Percentiles rank a stretch among this genome's conserved stretches.
phyloP scores from a whole-genome alignment of 139 green algal genomes.

The Ettlia oleoabundans region DNA sequence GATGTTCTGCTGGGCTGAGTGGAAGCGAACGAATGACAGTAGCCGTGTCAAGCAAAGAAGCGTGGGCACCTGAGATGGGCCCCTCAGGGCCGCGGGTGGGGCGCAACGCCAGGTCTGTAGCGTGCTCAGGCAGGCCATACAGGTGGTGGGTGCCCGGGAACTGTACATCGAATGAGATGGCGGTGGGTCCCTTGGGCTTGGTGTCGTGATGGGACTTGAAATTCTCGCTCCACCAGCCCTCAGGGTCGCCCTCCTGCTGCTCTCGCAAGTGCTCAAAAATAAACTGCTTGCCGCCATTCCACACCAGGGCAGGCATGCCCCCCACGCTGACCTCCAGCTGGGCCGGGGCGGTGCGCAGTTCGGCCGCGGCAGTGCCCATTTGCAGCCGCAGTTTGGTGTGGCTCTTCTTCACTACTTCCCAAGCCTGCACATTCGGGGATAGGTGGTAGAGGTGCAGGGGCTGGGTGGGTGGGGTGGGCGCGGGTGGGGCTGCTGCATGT shows the following conservation, averaged over 20 bases:
- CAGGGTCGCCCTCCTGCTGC: slow-evolving; percentile 80
- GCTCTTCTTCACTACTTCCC: slow-evolving; percentile 39
- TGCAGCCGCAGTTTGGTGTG: slow-evolving; percentile 35
- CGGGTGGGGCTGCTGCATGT: too few relatives aligned
- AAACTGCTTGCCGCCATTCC: slow-evolving; percentile 87
- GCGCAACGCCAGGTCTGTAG: slow-evolving; percentile 75
- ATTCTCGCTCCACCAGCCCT: slow-evolving; percentile 90
- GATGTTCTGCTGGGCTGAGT: too few relatives aligned
- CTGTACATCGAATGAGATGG: slow-evolving; percentile 90
- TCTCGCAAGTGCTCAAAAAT: slow-evolving; percentile 84
- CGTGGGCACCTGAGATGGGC: neutral
- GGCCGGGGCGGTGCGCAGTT: slow-evolving; percentile 66
- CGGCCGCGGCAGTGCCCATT: slow-evolving; percentile 31
- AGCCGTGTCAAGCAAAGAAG: too few relatives aligned
- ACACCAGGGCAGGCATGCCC: slow-evolving; percentile 53
- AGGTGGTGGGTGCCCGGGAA: slow-evolving; percentile 85
- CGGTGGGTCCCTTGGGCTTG: slow-evolving; percentile 88
- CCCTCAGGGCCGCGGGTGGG: slow-evolving; percentile 55
- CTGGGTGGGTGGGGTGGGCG: too few relatives aligned
- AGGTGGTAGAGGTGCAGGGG: too few relatives aligned
- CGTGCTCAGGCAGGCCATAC: slow-evolving; percentile 96
- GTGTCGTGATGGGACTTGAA: slow-evolving; percentile 89
- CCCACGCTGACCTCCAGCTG: slow-evolving; percentile 58
- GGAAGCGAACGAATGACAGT: too few relatives aligned
- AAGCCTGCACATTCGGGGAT: too few relatives aligned